These are phyloP conservation scores for Veloporphyrellus conicus DNA, from an alignment of 1,284 basidiomycete genomes.

Conservation along the genomic window DNA sequence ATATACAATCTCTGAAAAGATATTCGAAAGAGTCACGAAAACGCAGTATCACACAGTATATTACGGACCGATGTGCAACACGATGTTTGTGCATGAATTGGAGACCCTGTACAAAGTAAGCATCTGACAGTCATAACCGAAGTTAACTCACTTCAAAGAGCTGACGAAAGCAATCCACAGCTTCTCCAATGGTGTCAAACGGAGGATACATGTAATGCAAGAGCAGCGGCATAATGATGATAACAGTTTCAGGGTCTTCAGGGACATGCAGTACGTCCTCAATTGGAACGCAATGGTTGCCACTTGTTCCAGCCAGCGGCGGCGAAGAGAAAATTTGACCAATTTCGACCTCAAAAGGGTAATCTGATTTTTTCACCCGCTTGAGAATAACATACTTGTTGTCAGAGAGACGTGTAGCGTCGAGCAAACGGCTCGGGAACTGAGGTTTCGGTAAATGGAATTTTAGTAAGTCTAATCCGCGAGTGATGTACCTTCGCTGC, in stretches of 20 bases:
- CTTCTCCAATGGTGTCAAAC: conserved; percentile 35
- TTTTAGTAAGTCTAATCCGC: not conserved
- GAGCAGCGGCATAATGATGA: conserved; percentile 35
- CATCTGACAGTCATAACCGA: rapidly evolving
- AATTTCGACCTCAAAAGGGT: conserved; percentile 30
- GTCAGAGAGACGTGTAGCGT: conserved; percentile 33
- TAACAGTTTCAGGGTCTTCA: conserved; percentile 8
- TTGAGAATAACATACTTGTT: conserved; percentile 32
- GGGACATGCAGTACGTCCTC: conserved; percentile 25
- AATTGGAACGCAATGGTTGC: conserved; percentile 37
- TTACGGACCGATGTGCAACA: conserved; percentile 19
- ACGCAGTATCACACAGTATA: not conserved
- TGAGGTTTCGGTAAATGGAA: not conserved
- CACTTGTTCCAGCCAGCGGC: conserved; percentile 6
- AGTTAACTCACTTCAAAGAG: conserved; percentile 34
- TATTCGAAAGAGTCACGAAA: not conserved
- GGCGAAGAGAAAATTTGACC: conserved; percentile 19
- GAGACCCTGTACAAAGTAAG: conserved; percentile 15
- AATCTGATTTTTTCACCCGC: conserved; percentile 11
- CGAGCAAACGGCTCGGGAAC: conserved; percentile 24
- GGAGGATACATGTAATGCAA: conserved; percentile 15
- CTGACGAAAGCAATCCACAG: conserved; percentile 33
- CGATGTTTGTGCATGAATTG: conserved; percentile 23
- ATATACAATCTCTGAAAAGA: conserved; percentile 13
- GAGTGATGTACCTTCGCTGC: not conserved